Evolutionary conservation across 2,329 filamentous ascomycete species (phyloP), one percentile per base, ranked within the genome.

Genomic region (Emydomyces testavorans): DNA sequence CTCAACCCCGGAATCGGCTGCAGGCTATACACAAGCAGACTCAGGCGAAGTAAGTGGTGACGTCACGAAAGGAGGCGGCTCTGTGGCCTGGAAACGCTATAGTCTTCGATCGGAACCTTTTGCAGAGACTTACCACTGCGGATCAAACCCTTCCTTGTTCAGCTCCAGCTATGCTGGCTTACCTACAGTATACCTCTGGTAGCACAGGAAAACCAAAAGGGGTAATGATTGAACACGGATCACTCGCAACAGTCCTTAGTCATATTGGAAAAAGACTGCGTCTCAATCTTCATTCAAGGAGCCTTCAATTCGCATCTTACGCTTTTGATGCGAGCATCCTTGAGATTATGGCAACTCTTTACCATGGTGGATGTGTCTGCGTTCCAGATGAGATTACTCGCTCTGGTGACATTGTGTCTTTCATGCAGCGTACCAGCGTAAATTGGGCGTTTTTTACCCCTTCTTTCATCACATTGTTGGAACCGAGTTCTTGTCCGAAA

Each of bases 301-400:
- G 37, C 45, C 20, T 34, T 41, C 16, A 51, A 42, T 37, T 42
- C 35, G 16, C 31, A 16, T 23, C 26, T 24, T 46, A 41, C 35
- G 16, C 16, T 0, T 94, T 94, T 60, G 87, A 93, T 63, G 86
- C 93, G 3, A 90, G 84, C 0, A 80, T 93, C 3, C 92, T 92
- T 61, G 87, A 94, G 61, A 87, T 89, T 6, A 92, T 93, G n/a
- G 35, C 39, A 4, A 47, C 53, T 7, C 44, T 54, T 3, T 35
- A 23, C 5, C 3, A 6, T 16, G 69, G 70, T 39, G 70, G 68
- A 10, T 66, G 62, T 24, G 55, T 72, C 11, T 71, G 68, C 50
- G 63, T 71, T 2, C 68, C 67, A 1, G 63, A 63, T 49, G 53
- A 66, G 54, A 49, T 63, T 47, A 62, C 68, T 47, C 62, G 68